Evolutionary conservation across 768 basidiomycete genomes (phyloP).

Genomic region (Chalciporus piperatus): DNA sequence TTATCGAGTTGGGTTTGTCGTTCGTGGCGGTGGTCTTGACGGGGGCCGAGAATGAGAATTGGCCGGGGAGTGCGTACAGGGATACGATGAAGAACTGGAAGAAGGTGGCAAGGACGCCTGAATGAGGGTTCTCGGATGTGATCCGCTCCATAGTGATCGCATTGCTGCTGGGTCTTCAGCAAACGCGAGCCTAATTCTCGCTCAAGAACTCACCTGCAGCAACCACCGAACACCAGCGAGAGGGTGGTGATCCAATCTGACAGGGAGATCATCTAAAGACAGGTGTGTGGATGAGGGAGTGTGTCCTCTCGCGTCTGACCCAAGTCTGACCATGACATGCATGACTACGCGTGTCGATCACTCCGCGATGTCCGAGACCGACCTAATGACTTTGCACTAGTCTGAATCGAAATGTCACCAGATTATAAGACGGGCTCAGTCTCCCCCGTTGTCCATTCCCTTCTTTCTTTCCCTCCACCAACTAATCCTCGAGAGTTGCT

Average conservation of each 20-base stretch:
- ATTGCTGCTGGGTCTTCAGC: constrained; percentile 47
- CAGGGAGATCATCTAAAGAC: constrained; percentile 13
- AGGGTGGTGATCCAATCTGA: constrained; percentile 62
- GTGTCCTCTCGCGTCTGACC: too few relatives aligned
- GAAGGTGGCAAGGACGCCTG: constrained; percentile 84
- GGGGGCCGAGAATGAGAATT: constrained; percentile 38
- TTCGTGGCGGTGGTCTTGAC: not conserved
- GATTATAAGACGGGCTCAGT: not conserved
- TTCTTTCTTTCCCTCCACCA: not conserved
- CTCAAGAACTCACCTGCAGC: constrained; percentile 59
- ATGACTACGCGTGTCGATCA: too few relatives aligned
- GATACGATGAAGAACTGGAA: constrained; percentile 81
- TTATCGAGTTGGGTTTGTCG: not conserved
- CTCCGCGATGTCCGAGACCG: too few relatives aligned
- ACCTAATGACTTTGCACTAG: too few relatives aligned
- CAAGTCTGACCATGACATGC: too few relatives aligned
- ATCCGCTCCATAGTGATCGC: constrained; percentile 75
- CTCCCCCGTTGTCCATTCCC: not conserved
- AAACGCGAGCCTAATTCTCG: not conserved
- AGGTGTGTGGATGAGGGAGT: not conserved
- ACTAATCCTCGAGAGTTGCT: not conserved
- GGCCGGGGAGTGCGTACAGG: constrained; percentile 65
- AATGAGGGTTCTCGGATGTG: constrained; percentile 62
- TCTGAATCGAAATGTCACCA: not conserved
- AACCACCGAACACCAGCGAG: constrained; percentile 83